A percentile compares a stretch with the other conserved stretches of the same genome.
phyloP scores from a whole-genome alignment of 2,329 filamentous ascomycete species.

The Grosmannia huntii region DNA sequence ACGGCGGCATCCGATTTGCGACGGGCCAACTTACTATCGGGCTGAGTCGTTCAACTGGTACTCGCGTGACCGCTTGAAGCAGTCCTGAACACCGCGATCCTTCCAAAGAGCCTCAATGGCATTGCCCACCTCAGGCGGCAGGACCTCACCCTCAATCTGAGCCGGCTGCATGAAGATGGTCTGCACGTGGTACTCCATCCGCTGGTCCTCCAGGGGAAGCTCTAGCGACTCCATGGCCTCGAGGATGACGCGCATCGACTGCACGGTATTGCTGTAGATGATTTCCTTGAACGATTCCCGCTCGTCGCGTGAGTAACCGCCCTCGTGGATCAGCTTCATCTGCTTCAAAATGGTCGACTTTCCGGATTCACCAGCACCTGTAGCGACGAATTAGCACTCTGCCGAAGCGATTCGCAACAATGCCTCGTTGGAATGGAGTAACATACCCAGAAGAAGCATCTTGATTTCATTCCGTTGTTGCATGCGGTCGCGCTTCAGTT shows the following conservation, averaged over 20 bases:
- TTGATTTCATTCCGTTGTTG: constrained; percentile 99
- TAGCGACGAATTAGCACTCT: constrained; percentile 13
- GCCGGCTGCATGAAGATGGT: constrained; percentile 98
- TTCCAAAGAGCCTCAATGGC: constrained; percentile 90
- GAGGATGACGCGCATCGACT: constrained; percentile 57
- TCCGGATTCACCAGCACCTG: constrained; percentile 94
- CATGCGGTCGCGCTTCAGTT: constrained; percentile 97
- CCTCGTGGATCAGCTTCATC: constrained; percentile 99
- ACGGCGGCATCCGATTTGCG: no score
- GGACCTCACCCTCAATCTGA: constrained; percentile 88
- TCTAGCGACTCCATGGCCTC: constrained; percentile 58
- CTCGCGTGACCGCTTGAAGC: constrained; percentile 89
- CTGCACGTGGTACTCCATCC: constrained; percentile 94
- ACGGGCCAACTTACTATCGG: constrained; percentile 53
- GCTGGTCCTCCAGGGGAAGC: constrained; percentile 78
- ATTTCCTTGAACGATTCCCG: constrained; percentile 59
- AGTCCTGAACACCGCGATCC: constrained; percentile 83
- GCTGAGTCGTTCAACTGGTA: constrained; percentile 96
- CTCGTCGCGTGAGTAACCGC: constrained; percentile 89
- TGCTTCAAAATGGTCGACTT: constrained; percentile 93
- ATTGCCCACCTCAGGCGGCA: constrained; percentile 87
- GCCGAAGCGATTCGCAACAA: not conserved
- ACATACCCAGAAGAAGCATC: constrained; percentile 93
- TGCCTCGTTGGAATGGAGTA: no score
- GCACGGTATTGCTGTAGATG: constrained; percentile 58